Conservation (phyloP, 106 monocot species). For the Phalaenopsis equestris region DNA sequence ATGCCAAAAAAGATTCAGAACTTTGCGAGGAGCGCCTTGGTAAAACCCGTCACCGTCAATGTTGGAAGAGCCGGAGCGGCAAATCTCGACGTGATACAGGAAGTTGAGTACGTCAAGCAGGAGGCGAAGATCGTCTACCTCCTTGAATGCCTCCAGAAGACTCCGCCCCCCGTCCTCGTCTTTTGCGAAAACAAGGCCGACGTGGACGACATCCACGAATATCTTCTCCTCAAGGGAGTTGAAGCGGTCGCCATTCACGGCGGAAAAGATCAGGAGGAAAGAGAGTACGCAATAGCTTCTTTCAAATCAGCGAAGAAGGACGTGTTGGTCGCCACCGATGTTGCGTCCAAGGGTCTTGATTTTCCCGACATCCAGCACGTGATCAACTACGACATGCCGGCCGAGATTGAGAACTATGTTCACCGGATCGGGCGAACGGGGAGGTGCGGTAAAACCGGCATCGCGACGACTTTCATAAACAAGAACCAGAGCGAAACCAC, state of each 20-base stretch:
- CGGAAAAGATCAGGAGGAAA: slow-evolving; percentile 95
- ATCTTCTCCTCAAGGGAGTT: slow-evolving; percentile 88
- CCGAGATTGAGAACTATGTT: slow-evolving; percentile 95
- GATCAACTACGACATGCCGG: slow-evolving; percentile 96
- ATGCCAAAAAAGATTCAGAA: slow-evolving; percentile 99
- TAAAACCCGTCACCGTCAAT: slow-evolving; percentile 91
- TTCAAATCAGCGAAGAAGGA: slow-evolving; percentile 87
- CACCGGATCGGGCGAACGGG: slow-evolving; percentile 90
- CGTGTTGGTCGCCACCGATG: slow-evolving; percentile 93
- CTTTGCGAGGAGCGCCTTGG: slow-evolving; percentile 75
- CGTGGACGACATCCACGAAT: slow-evolving; percentile 96
- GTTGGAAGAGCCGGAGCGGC: slow-evolving; percentile 97
- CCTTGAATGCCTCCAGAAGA: slow-evolving; percentile 96
- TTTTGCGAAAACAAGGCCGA: slow-evolving; percentile 98
- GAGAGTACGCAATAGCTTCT: slow-evolving; percentile 71
- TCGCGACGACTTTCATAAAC: slow-evolving; percentile 95
- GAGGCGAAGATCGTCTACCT: slow-evolving; percentile 96
- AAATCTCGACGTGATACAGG: slow-evolving; percentile 96
- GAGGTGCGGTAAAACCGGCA: slow-evolving; percentile 88
- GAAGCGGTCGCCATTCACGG: slow-evolving; percentile 95
- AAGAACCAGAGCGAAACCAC: slow-evolving; percentile 98
- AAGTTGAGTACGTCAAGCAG: slow-evolving; percentile 97
- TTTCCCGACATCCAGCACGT: slow-evolving; percentile 96
- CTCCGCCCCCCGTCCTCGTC: slow-evolving; percentile 87
- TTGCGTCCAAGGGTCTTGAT: slow-evolving; percentile 93